Conservation (phyloP, 768 basidiomycete genomes). For the Holtermannia corniformis region DNA sequence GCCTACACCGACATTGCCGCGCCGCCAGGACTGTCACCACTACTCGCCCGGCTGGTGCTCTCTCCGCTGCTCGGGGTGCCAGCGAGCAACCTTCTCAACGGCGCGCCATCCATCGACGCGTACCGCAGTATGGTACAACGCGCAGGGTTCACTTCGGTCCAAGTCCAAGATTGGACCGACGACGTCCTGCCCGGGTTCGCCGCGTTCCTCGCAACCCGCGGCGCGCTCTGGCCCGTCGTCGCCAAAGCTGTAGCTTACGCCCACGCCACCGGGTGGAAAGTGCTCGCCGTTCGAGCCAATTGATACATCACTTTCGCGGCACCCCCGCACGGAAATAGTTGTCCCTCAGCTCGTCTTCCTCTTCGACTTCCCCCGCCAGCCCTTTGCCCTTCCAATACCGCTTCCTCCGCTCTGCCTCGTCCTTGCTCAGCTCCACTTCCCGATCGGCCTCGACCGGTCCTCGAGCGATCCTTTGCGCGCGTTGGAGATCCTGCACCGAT, state of each 20-base stretch:
- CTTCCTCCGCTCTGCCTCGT: conserved; percentile 6
- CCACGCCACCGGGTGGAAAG: conserved; percentile 19
- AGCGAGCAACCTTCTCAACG: conserved; percentile 10
- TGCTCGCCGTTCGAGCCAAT: conserved; percentile 22
- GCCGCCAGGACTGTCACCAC: conserved; percentile 7
- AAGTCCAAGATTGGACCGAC: conserved; percentile 26
- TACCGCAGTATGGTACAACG: conserved; percentile 13
- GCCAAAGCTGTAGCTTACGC: conserved; percentile 7
- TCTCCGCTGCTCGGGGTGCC: conserved; percentile 20
- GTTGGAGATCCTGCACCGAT: too few relatives aligned
- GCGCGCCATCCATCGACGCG: conserved; percentile 7
- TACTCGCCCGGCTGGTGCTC: conserved; percentile 13
- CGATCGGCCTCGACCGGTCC: background rate
- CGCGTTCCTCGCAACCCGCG: conserved; percentile 6
- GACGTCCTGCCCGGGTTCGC: conserved; percentile 22
- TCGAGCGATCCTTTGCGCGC: background rate
- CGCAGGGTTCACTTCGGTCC: conserved; percentile 16
- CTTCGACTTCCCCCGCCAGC: conserved; percentile 22
- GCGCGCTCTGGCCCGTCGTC: conserved; percentile 15
- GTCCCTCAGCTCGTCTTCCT: conserved; percentile 27
- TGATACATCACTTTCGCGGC: conserved; percentile 6
- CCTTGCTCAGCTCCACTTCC: conserved; percentile 6
- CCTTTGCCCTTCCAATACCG: conserved; percentile 23
- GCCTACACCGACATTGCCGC: conserved; percentile 32
- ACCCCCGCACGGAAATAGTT: conserved; percentile 22